These are phyloP conservation scores for Cladosporium halotolerans DNA, from an alignment of 2,329 filamentous ascomycete genomes.

Conservation along the genomic window DNA sequence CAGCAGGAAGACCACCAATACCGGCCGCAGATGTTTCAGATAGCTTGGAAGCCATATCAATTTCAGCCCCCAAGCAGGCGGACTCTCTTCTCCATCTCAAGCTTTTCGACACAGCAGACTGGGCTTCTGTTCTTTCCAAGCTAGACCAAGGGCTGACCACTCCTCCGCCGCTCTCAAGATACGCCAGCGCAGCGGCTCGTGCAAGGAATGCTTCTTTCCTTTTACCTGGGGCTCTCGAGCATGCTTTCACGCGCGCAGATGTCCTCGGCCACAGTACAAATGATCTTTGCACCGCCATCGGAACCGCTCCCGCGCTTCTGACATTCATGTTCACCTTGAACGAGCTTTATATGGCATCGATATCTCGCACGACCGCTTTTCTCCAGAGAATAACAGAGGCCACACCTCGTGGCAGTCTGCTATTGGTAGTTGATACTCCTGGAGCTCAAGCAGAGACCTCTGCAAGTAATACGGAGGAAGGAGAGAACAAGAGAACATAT, in stretches of 20 bases:
- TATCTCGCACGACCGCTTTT: constrained; percentile 69
- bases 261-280: constrained; percentile 40
- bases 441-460: constrained; percentile 84
- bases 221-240: constrained; percentile 23
- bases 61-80: background rate
- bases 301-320: constrained; percentile 44
- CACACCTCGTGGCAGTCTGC: constrained; percentile 54
- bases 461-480: constrained; percentile 33
- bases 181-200: constrained; percentile 41
- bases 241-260: constrained; percentile 46
- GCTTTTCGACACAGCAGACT: constrained; percentile 50
- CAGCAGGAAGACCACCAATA: constrained; percentile 13
- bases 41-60: background rate
- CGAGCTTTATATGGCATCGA: constrained; percentile 77
- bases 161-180: constrained; percentile 41
- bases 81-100: background rate
- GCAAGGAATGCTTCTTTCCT: constrained; percentile 37
- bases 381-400: constrained; percentile 61
- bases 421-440: constrained; percentile 87
- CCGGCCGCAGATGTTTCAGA: constrained; percentile 54
- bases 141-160: constrained; percentile 54
- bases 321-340: constrained; percentile 93
- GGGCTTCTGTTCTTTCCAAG: constrained; percentile 56
- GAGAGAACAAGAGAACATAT: constrained; percentile 57
- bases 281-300: constrained; percentile 20